Evolutionary conservation across 2,329 filamentous ascomycete species (phyloP).

Genomic region (Lecanoromycetidae sp.): DNA sequence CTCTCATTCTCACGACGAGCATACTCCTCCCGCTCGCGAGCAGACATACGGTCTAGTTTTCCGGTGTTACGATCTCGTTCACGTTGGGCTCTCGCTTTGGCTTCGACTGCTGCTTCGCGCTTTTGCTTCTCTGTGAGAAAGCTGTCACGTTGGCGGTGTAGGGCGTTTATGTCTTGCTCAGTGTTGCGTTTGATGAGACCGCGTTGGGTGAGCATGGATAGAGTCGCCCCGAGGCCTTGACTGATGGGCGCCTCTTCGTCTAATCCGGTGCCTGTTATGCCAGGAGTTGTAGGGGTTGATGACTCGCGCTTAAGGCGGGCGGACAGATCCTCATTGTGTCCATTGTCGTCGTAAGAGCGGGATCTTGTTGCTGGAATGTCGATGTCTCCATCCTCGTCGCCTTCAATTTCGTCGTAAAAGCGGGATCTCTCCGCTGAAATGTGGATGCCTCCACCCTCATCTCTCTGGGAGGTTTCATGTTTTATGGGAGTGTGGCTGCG

Average conservation of each 20-base stretch:
- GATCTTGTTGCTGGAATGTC: too few species aligned
- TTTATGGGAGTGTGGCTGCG: slow-evolving; percentile 19
- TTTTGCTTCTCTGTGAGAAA: slow-evolving; percentile 70
- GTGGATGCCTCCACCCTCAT: slow-evolving; percentile 41
- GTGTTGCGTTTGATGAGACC: slow-evolving; percentile 60
- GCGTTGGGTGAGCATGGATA: slow-evolving; percentile 73
- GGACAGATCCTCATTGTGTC: slow-evolving; percentile 37
- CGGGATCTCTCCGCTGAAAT: too few species aligned
- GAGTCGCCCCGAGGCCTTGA: slow-evolving; percentile 66
- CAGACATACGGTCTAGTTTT: slow-evolving; percentile 74
- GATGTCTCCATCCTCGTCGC: slow-evolving; percentile 41
- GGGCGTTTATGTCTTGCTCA: slow-evolving; percentile 51
- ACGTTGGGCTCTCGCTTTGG: slow-evolving; percentile 65
- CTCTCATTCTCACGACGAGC: slow-evolving; percentile 77
- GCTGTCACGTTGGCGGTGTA: slow-evolving; percentile 57
- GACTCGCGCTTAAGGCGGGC: slow-evolving; percentile 40
- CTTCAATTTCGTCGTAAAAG: slow-evolving; percentile 39
- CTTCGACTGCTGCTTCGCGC: slow-evolving; percentile 69
- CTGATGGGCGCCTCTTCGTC: slow-evolving; percentile 75
- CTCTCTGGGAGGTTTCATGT: slow-evolving; percentile 33
- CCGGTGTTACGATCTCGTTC: slow-evolving; percentile 78
- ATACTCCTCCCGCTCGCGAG: slow-evolving; percentile 82
- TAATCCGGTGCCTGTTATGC: slow-evolving; percentile 56
- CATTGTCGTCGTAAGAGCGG: slow-evolving; percentile 39
- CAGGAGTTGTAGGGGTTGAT: slow-evolving; percentile 31